A percentile compares a stretch with the other conserved stretches of the same genome.
These are phyloP conservation scores for Kluyveromyces siamensis DNA, from an alignment of 805 yeast species.

Conservation along the genomic window DNA sequence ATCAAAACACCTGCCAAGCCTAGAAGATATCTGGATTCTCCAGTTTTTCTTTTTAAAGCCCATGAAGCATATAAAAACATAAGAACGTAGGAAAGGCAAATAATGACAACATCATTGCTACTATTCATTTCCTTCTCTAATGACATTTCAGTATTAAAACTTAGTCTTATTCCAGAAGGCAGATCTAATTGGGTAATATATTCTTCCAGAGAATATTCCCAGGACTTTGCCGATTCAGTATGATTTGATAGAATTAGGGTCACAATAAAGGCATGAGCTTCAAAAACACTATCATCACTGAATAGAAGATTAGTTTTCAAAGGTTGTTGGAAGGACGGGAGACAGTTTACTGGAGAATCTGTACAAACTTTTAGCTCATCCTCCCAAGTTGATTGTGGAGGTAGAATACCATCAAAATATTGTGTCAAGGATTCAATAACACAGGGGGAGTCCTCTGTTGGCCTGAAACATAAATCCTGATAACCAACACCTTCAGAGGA, in stretches of 20 bases:
- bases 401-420: conserved; percentile 65
- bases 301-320: conserved; percentile 63
- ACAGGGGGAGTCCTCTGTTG: conserved; percentile 65
- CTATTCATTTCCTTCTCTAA: conserved; percentile 76
- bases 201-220: conserved; percentile 65
- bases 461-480: conserved; percentile 74
- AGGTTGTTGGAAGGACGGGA: conserved; percentile 90
- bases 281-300: conserved; percentile 47
- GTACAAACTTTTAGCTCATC: conserved; percentile 50
- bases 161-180: conserved; percentile 48
- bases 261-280: conserved; percentile 65
- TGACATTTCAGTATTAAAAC: conserved; percentile 77
- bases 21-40: conserved; percentile 53
- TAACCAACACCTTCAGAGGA: conserved; percentile 31
- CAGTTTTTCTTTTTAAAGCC: conserved; percentile 40
- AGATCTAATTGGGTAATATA: conserved; percentile 47
- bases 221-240: conserved; percentile 36
- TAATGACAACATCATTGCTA: conserved; percentile 65
- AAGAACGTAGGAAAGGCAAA: conserved; percentile 63
- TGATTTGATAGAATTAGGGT: conserved; percentile 61
- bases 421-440: conserved; percentile 84
- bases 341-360: conserved; percentile 75
- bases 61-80: conserved; percentile 87
- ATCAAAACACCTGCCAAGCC: conserved; percentile 81
- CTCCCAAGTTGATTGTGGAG: conserved; percentile 42